These are phyloP conservation scores for Boletellus sp. DNA, from an alignment of 1,284 basidiomycete species.

Conservation along the genomic window DNA sequence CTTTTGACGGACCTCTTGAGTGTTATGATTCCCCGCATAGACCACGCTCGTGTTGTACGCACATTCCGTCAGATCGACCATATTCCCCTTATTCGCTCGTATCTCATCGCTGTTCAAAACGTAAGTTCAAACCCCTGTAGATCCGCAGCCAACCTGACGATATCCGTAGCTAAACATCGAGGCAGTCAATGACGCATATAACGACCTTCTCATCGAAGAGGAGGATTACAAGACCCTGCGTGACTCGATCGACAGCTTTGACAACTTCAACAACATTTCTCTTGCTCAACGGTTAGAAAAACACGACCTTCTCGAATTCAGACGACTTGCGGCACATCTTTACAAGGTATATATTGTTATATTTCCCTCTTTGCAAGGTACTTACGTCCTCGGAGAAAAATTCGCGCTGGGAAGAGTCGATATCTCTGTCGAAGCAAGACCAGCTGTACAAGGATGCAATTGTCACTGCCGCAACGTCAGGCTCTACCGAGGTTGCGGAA, in stretches of 20 bases:
- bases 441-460: slow-evolving; percentile 96
- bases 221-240: slow-evolving; percentile 97
- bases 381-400: slow-evolving; percentile 69
- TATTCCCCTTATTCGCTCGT: slow-evolving; percentile 91
- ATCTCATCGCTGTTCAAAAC: slow-evolving; percentile 95
- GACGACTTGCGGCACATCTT: slow-evolving; percentile 89
- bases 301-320: slow-evolving; percentile 94
- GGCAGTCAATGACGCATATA: slow-evolving; percentile 97
- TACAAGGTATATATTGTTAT: slow-evolving; percentile 67
- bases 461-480: slow-evolving; percentile 85
- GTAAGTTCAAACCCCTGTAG: slow-evolving; percentile 41
- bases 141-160: slow-evolving; percentile 8
- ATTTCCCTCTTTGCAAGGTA: neutral
- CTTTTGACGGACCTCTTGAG: slow-evolving; percentile 92
- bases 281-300: slow-evolving; percentile 86
- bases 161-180: slow-evolving; percentile 80
- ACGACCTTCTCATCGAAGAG: slow-evolving; percentile 95
- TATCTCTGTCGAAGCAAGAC: slow-evolving; percentile 92
- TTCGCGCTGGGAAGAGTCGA: slow-evolving; percentile 90
- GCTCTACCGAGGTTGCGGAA: slow-evolving; percentile 82
- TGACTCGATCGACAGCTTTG: slow-evolving; percentile 94
- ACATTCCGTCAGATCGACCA: slow-evolving; percentile 96
- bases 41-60: slow-evolving; percentile 91
- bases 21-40: slow-evolving; percentile 89
- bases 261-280: slow-evolving; percentile 93